phyloP scores from a whole-genome alignment of 129 eudicot genomes.

The Silybum marianum region DNA sequence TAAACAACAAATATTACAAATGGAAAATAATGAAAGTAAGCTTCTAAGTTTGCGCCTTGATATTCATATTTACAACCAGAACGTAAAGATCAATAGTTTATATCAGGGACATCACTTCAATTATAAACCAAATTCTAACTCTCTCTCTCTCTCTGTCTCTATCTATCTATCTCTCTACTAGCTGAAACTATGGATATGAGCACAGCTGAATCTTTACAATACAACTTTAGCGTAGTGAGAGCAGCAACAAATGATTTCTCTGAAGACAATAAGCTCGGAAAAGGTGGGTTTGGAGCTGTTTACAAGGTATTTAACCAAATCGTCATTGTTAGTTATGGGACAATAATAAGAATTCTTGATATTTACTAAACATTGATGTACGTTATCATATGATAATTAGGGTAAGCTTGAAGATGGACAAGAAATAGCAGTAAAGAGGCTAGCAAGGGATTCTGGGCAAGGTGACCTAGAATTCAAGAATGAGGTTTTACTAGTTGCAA shows the following conservation, averaged over 20 bases:
- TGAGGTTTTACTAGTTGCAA: constrained; percentile 30
- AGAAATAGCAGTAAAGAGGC: constrained; percentile 40
- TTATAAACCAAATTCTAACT: too few relatives aligned
- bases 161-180: too few relatives aligned
- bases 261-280: constrained; percentile 29
- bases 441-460: constrained; percentile 19
- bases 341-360: neutral
- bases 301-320: constrained; percentile 27
- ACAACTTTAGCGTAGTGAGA: neutral
- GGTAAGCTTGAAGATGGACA: constrained; percentile 32
- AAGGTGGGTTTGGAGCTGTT: constrained; percentile 41
- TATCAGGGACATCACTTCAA: neutral
- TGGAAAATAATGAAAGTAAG: neutral
- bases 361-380: neutral
- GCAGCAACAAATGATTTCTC: constrained; percentile 29
- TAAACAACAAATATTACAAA: neutral
- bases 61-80: neutral
- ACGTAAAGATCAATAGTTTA: neutral
- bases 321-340: neutral
- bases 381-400: neutral
- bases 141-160: too few relatives aligned
- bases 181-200: too few relatives aligned
- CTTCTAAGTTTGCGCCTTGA: neutral
- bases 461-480: constrained; percentile 35
- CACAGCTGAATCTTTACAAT: too few relatives aligned